Base-by-base conservation (phyloP, 345 rosid genomes). In the Litchi chinensis region DNA sequence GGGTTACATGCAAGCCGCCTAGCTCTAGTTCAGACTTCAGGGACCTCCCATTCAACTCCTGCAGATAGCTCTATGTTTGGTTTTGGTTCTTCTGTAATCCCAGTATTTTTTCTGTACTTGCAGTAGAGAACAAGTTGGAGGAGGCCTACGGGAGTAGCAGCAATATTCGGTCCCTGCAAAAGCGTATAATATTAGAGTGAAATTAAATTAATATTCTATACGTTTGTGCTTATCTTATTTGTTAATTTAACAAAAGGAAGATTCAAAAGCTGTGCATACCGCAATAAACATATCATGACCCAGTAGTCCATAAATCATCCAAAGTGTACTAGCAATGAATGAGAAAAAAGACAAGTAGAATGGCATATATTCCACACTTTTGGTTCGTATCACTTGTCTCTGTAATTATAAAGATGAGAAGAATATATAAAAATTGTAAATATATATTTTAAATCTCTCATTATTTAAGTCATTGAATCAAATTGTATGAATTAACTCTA, bases 311-410 rank as follows among this genome's bases (percentile, higher is more conserved):
- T 90, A 91, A 3, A 89, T 86, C 88, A 91, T 70, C 98, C 98
- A 93, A 40, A 89, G 82, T 24, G 91, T 76, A 77, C 91, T 91
- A 50, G 98, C 85, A 6, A 89, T 56, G 82, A 93, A 92, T 43
- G 99, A 87, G 90, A 89, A 92, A 74, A 95, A 81, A 43, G 98
- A 93, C 74, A 93, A 75, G 80, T 90, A 86, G 86, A 95, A 95
- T 0, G 98, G 97, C 98, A 95, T 95, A 90, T 87, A 93, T 74
- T 95, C 98, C 84, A 90, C 97, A 40, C 98, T 93, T 79, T 87
- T 91, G 8, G 97, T 92, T 79, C 57, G 68, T 54, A 95, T 89
- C 82, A 93, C 98, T 81, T 82, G 85, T 79, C 78, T 93, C 99
- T 92, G 93, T 87, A 83, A 71, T 72, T 48, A 73, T 57, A 65